Evolutionary conservation across 2,329 filamentous ascomycete species (phyloP).

Genomic region (Pyrenochaeta sp.): DNA sequence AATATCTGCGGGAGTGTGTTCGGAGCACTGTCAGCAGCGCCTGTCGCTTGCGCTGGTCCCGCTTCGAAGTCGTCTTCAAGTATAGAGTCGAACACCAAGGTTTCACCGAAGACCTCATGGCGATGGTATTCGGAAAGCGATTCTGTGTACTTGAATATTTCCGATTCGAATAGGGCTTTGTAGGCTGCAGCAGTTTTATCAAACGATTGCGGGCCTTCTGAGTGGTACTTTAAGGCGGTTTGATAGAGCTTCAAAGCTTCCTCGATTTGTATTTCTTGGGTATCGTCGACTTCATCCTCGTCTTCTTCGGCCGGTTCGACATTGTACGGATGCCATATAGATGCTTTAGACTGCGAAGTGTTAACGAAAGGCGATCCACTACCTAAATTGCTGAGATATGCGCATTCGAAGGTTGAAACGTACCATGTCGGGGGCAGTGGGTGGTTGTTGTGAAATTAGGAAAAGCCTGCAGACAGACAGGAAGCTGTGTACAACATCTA

Average conservation of each 20-base stretch:
- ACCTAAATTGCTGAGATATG: neutral
- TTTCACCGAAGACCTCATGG: conserved; percentile 62
- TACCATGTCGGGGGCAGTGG: conserved; percentile 30
- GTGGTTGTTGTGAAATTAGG: conserved; percentile 10
- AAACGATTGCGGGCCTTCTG: conserved; percentile 81
- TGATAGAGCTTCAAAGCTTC: conserved; percentile 96
- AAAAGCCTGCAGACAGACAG: conserved; percentile 7
- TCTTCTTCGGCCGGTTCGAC: conserved; percentile 90
- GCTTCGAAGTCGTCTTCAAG: conserved; percentile 50
- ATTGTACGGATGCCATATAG: conserved; percentile 84
- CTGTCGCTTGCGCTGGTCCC: conserved; percentile 58
- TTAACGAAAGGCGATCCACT: conserved; percentile 9
- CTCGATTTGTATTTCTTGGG: conserved; percentile 95
- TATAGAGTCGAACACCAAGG: conserved; percentile 53
- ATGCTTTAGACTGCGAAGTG: conserved; percentile 39
- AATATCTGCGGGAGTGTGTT: conserved; percentile 88
- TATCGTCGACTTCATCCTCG: conserved; percentile 93
- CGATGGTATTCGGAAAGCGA: conserved; percentile 84
- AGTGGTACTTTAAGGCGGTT: conserved; percentile 86
- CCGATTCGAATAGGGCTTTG: conserved; percentile 82
- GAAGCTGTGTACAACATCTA: conserved; percentile 18
- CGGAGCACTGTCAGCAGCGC: conserved; percentile 75
- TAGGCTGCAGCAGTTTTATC: conserved; percentile 83
- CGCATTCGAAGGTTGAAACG: conserved; percentile 16
- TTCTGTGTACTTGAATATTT: conserved; percentile 93